These are phyloP conservation scores for Dothideomycetes sp. DNA, from an alignment of 2,329 filamentous ascomycete species.

Conservation along the genomic window DNA sequence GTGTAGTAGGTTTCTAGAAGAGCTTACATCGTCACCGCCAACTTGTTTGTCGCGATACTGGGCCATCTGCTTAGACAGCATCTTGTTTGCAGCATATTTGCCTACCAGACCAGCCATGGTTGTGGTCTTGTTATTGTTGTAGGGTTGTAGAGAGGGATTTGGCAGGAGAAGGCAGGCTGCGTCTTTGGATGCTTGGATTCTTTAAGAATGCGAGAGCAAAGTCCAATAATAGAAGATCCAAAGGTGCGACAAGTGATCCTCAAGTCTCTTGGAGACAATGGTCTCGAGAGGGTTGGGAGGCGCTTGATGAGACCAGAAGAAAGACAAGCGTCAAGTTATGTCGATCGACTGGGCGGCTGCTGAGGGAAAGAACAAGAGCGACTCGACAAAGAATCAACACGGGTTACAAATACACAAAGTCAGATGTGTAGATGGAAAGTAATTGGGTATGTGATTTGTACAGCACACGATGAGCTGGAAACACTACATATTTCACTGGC, in stretches of 20 bases:
- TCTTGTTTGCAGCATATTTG: conserved; percentile 43
- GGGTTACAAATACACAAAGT: too few species aligned
- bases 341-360: conserved; percentile 5
- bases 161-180: too few species aligned
- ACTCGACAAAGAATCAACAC: too few species aligned
- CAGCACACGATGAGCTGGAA: conserved; percentile 2
- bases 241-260: not conserved
- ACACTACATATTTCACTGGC: not conserved
- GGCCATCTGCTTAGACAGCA: conserved; percentile 38
- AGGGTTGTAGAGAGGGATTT: not conserved
- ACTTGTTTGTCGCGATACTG: conserved; percentile 38
- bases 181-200: too few species aligned
- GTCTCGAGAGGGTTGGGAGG: conserved; percentile 2
- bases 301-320: conserved; percentile 9
- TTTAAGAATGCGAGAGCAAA: not conserved
- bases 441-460: not conserved
- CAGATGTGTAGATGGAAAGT: too few species aligned
- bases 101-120: conserved; percentile 38
- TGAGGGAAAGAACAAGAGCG: conserved; percentile 8
- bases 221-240: not conserved
- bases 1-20: conserved; percentile 10
- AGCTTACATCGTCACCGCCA: conserved; percentile 33
- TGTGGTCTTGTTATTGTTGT: conserved; percentile 1
- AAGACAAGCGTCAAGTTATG: conserved; percentile 7
- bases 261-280: not conserved